Evolutionary conservation across 2,329 filamentous ascomycete species (phyloP).

Genomic region (Purpureocillium lavendulum): DNA sequence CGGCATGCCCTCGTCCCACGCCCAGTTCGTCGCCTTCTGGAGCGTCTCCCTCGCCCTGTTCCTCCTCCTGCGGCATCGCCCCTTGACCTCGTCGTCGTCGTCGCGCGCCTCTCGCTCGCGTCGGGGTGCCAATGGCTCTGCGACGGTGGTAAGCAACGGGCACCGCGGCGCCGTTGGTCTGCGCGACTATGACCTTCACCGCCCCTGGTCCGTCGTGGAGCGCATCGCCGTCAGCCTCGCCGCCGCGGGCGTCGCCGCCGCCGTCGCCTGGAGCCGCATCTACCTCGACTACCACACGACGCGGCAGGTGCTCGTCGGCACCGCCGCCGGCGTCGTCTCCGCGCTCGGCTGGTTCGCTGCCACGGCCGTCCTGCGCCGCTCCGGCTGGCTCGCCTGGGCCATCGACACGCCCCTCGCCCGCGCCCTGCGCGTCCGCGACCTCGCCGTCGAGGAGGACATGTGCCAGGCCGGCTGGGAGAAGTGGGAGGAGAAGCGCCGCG

Average conservation of each 20-base stretch:
- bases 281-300: conserved; percentile 92
- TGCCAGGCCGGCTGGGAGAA: conserved; percentile 89
- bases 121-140: too few species aligned
- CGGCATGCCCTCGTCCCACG: conserved; percentile 91
- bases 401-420: conserved; percentile 57
- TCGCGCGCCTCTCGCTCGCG: too few species aligned
- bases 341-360: conserved; percentile 72
- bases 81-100: too few species aligned
- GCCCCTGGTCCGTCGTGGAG: conserved; percentile 52
- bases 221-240: conserved; percentile 46
- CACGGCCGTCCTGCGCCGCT: conserved; percentile 57
- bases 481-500: conserved; percentile 56
- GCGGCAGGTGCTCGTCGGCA: conserved; percentile 78
- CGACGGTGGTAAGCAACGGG: too few species aligned
- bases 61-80: conserved; percentile 70
- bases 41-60: conserved; percentile 77
- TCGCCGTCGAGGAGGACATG: conserved; percentile 81
- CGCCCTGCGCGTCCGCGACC: conserved; percentile 67
- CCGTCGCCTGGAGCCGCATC: conserved; percentile 73
- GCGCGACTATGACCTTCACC: conserved; percentile 6
- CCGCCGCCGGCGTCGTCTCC: conserved; percentile 58
- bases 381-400: conserved; percentile 64
- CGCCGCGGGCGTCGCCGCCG: conserved; percentile 51
- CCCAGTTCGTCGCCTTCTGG: conserved; percentile 92
- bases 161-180: conserved; percentile 14